Conservation (phyloP, 2,329 filamentous ascomycete genomes). For the Botrytis cinerea region DNA sequence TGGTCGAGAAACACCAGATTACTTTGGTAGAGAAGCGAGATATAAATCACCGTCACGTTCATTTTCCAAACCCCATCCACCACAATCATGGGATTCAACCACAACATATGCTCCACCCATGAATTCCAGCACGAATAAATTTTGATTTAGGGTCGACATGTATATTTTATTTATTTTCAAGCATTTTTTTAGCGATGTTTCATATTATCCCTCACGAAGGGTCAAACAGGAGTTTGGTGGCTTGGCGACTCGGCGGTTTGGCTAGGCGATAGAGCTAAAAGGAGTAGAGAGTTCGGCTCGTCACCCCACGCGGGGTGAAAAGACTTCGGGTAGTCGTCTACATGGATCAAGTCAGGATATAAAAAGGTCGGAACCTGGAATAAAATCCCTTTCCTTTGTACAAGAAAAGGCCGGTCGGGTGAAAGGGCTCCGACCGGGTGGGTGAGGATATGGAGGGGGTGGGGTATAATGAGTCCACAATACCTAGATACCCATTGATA, state of each 20-base stretch:
- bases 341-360: not conserved
- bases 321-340: not conserved
- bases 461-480: not conserved
- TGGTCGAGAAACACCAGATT: conserved; percentile 42
- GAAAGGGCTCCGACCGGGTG: not conserved
- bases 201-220: not conserved
- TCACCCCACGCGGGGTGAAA: not conserved
- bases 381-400: not conserved
- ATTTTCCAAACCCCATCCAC: conserved; percentile 50
- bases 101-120: conserved; percentile 36
- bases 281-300: not conserved
- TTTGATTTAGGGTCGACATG: conserved; percentile 27
- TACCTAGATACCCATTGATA: not conserved
- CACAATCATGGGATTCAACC: conserved; percentile 37
- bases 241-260: not conserved
- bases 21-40: conserved; percentile 48
- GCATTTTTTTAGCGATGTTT: conserved; percentile 13
- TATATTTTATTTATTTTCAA: not conserved
- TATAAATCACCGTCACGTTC: conserved; percentile 51
- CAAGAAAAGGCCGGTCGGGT: not conserved
- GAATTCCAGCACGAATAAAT: conserved; percentile 41
- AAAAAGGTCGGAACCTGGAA: not conserved
- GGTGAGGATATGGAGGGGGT: not conserved
- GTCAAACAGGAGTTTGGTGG: conserved; percentile 7
- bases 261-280: not conserved